Base-by-base conservation (phyloP, 176 grass and related monocot species). In the Musa itinerans region DNA sequence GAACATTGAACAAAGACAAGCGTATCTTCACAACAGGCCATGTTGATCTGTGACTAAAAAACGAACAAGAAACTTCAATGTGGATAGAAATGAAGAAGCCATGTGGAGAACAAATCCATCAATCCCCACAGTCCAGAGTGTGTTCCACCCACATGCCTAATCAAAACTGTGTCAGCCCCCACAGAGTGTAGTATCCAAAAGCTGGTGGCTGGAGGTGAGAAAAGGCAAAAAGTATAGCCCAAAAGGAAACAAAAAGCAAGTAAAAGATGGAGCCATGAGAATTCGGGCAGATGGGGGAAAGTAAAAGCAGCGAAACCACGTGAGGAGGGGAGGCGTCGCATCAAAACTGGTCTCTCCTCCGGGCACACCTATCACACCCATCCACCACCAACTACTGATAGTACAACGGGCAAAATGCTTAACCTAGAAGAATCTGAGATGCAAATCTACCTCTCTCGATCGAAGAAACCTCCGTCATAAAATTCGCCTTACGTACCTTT, bases 301-400 rank as follows among this genome's bases (percentile, higher is more conserved):
- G 80, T 11, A 77, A 65, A 71, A 71, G 63, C 76, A 80, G 49
- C 83, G 76, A 76, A 76, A 61, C 29, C 78, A 85, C 78, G 83
- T 85, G 83, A 85, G 83, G 19, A 72, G 24, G 25, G 83, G 19
- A 72, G 24, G 50, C 26, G 66, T 53, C 65, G 53, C 52, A 50
- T 22, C 56, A 62, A 76, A 76, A 76, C 71, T 69, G 68, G 62
- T 72, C n/a, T 25, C 53, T 27, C 53, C 23, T 26, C 53, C 76
- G 26, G 50, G 10, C 13, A 50, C 9, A 26, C 2, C 52, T 20
- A 1, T 1, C 29, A 13, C 12, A 14, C 56, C 4, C 1, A 61
- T 2, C 57, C 13, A 17, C 15, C 14, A 61, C 17, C 1, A n/a
- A n/a, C 4, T n/a, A 21, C 57, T n/a, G 15, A 1, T 13, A 55